A percentile compares a stretch with the other conserved stretches of the same genome.
Conservation (phyloP, 2,329 filamentous ascomycete genomes). For the Colletotrichum trifolii region DNA sequence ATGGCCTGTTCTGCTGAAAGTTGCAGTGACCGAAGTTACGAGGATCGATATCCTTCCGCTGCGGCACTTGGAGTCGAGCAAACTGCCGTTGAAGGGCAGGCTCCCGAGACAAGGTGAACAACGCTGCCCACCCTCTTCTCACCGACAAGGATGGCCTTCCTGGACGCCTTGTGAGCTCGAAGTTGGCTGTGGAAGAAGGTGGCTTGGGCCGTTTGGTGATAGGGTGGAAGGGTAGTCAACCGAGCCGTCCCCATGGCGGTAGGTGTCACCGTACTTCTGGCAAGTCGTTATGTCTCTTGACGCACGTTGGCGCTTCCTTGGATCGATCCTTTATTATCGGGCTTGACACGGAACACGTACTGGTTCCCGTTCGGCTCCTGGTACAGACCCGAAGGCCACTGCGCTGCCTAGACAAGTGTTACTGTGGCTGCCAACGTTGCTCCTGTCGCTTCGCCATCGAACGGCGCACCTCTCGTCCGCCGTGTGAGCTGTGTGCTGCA, state of each 20-base stretch:
- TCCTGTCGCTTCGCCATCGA: conserved; percentile 2
- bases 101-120: conserved; percentile 30
- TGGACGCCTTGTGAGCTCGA: conserved; percentile 22
- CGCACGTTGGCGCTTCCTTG: conserved; percentile 1
- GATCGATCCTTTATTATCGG: neutral
- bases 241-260: conserved; percentile 16
- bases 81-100: conserved; percentile 20
- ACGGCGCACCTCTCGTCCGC: neutral
- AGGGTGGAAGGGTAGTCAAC: conserved; percentile 7
- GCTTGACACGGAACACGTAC: neutral
- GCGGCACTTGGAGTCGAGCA: neutral
- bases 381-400: neutral
- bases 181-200: conserved; percentile 16
- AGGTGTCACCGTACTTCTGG: conserved; percentile 12
- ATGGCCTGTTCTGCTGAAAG: neutral
- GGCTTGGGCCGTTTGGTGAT: conserved; percentile 23
- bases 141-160: conserved; percentile 29
- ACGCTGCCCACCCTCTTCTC: conserved; percentile 22
- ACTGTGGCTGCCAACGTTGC: conserved; percentile 12
- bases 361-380: neutral
- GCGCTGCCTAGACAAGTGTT: conserved; percentile 11
- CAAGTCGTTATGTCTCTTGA: neutral
- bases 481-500: neutral
- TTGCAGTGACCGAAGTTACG: neutral
- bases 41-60: neutral